phyloP scores from a whole-genome alignment of 2,329 filamentous ascomycete species.

The Acephala macrosclerotiorum region DNA sequence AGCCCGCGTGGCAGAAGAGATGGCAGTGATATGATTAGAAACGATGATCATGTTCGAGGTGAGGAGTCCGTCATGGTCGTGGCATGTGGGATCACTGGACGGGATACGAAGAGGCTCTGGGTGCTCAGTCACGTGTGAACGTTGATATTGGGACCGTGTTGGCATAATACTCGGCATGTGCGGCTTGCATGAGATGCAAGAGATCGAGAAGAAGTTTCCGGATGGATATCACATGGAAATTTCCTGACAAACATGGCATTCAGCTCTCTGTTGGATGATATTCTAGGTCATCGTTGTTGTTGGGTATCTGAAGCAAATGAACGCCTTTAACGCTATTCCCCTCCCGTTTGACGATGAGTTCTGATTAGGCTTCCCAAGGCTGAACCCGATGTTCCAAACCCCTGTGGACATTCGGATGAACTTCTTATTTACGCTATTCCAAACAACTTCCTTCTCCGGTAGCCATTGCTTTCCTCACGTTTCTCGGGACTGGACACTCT shows the following conservation, averaged over 20 bases:
- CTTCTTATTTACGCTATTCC: slow-evolving; percentile 26
- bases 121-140: neutral
- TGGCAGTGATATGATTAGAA: neutral
- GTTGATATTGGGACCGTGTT: neutral
- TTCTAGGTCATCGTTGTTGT: slow-evolving; percentile 1
- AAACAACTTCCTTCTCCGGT: slow-evolving; percentile 34
- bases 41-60: neutral
- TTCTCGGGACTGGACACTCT: slow-evolving; percentile 29
- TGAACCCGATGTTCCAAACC: slow-evolving; percentile 2
- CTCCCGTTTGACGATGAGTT: slow-evolving; percentile 2
- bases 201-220: neutral
- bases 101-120: neutral
- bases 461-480: slow-evolving; percentile 23
- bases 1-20: slow-evolving; percentile 7
- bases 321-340: slow-evolving; percentile 15
- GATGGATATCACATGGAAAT: neutral
- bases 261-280: neutral
- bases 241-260: neutral
- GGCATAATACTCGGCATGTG: slow-evolving; percentile 5
- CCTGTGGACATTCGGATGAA: neutral
- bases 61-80: neutral
- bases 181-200: neutral
- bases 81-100: neutral
- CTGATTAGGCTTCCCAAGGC: slow-evolving; percentile 1
- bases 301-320: slow-evolving; percentile 28